Base-by-base conservation (phyloP, 257 asterid genomes). In the Anisodus acutangulus region DNA sequence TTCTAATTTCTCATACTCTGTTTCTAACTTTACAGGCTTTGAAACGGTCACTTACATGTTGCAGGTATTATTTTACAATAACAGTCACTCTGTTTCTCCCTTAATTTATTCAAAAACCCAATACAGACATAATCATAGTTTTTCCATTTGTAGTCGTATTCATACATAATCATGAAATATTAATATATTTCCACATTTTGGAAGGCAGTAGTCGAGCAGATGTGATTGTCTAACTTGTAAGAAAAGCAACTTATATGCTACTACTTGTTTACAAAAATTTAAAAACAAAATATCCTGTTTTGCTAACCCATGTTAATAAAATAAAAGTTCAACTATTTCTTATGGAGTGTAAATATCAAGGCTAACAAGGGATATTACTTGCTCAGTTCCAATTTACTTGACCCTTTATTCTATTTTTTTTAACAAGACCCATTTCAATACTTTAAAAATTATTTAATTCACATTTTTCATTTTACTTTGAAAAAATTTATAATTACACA, bases 41-140 rank as follows among this genome's bases (percentile, higher is more conserved):
- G 98, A 95, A 88, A 95, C 99, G 3, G 99, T 95, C 88, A 95
- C 99, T 70, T 95, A 95, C 85, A 91, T 95, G 97, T 87, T 95
- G 63, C 94, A 95, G 99, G 99, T 94, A 94, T 51, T 59, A 2
- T 55, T 68, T 43, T 83, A 83, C 35, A 31, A 31, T 78, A 67
- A 47, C 35, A 47, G 2, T 22, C 3, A 70, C 7, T 43, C 16
- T 4, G 54, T 69, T 69, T 70, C 55, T 71, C 53, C 3, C 26
- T 71, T 58, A 49, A 49, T 67, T 35, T 39, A 13, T 54, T 54
- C 11, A 43, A 71, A 5, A 72, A 10, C 59, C 8, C 8, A 47
- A 45, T 19, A 11, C 80, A 19, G 39, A 71, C 58, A 6, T 71
- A 71, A 45, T 45, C 16, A 45, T 47, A 11, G 17, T 15, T 19